Evolutionary conservation across 2,329 filamentous ascomycete genomes (phyloP), one percentile per base, ranked within the genome.

Genomic region (Ascomycota sp.): DNA sequence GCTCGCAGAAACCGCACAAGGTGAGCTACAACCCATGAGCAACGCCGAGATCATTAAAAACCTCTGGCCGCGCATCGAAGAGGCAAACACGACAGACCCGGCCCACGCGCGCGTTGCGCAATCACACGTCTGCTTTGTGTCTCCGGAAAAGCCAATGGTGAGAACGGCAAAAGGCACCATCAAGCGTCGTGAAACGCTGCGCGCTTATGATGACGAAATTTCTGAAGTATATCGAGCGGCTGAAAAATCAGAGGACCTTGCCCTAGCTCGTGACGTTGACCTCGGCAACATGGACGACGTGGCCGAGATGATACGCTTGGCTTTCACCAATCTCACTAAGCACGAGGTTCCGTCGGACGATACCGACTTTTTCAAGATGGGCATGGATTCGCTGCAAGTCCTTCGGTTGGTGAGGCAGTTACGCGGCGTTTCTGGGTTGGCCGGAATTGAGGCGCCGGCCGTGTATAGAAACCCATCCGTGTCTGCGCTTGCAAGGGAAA

Each of bases 161-260:
- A 33, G 37, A 27, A 33, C 37, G 6, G 35, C 12, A 4, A 39
- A 39, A 21, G 37, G 37, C 6, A 38, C 34, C 8, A 16, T 38
- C 6, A 35, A 38, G 26, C 37, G 43, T 4, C 38, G 37, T 7
- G 10, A 32, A 13, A 43, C 42, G 0, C 11, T 44, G n/a, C 33
- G 35, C 1, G 7, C 28, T 8, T 42, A 46, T 13, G 21, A 25
- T 2, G 12, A 32, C 1, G 37, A 43, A 8, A 24, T 42, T 9
- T 34, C 40, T 8, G 27, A 8, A 4, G 12, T 41, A 0, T 44
- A 39, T 12, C 13, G 34, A 30, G n/a, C 32, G 9, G 25, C 32
- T 11, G 32, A 33, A 21, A 9, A 9, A 10, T 5, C 13, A 9
- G 11, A 28, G 10, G n/a, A 13, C 8, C 25, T 8, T 4, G 9